phyloP scores from a whole-genome alignment of 2,329 filamentous ascomycete genomes.

The Pseudogymnoascus sp. region DNA sequence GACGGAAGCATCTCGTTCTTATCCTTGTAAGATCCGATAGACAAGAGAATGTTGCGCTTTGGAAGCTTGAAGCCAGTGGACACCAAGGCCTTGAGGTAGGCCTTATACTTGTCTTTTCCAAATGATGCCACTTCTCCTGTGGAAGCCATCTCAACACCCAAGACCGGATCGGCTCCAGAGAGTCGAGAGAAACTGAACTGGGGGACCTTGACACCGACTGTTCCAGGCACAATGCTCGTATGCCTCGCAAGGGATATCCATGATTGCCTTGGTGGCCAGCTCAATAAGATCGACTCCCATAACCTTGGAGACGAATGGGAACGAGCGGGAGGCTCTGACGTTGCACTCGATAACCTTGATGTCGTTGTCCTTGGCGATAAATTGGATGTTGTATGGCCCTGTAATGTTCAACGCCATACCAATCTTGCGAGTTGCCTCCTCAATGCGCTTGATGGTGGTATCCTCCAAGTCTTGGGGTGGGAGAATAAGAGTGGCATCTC shows the following conservation, averaged over 20 bases:
- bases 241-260: constrained; percentile 69
- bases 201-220: constrained; percentile 94
- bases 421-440: constrained; percentile 93
- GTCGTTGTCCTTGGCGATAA: constrained; percentile 98
- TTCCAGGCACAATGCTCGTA: constrained; percentile 76
- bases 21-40: constrained; percentile 95
- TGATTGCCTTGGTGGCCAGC: constrained; percentile 97
- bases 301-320: constrained; percentile 97
- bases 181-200: constrained; percentile 98
- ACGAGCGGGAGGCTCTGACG: constrained; percentile 88
- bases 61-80: constrained; percentile 95
- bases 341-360: constrained; percentile 99
- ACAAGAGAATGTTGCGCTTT: constrained; percentile 89
- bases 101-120: constrained; percentile 91
- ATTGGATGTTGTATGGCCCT: constrained; percentile 97
- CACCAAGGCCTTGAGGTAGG: constrained; percentile 91
- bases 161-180: constrained; percentile 88
- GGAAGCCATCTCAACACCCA: constrained; percentile 98
- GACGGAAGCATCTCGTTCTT: constrained; percentile 96
- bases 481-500: constrained; percentile 90
- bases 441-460: constrained; percentile 84
- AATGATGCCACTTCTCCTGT: constrained; percentile 98
- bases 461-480: constrained; percentile 87
- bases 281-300: constrained; percentile 97
- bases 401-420: constrained; percentile 90